Base-by-base conservation (phyloP, 1,284 basidiomycete genomes). In the Kalmanozyma brasiliensis region DNA sequence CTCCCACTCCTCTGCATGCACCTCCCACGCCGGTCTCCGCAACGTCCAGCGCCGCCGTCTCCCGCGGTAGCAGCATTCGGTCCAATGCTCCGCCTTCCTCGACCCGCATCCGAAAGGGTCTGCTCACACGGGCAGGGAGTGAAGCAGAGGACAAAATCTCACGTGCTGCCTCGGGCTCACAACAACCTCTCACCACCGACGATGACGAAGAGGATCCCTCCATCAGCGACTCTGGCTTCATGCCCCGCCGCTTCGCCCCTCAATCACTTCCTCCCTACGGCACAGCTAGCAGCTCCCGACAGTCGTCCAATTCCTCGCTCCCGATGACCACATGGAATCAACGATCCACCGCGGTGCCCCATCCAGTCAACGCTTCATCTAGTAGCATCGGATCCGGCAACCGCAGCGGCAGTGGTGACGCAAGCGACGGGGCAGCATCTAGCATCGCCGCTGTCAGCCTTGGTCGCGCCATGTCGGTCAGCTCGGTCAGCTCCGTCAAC, bases 391-490 rank as follows among this genome's bases (percentile, higher is more conserved):
- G 46, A 9, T 66, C 63, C 6, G 64, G 58, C 32, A 61, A 61
- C 29, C 57, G 58, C 24, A 70, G 67, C 14, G 67, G 73, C 13
- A 66, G 65, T 45, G 61, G 57, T 11, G 64, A 76, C 1, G 59
- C 60, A 8, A 74, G 58, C 45, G 72, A 76, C 29, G 69, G 66
- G 9, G 49, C 37, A 17, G 49, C 37, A 16, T 33, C 52, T 22
- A 60, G 62, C 36, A 26, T 49, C 6, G 52, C 60, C n/a, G 59
- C 56, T 23, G 53, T 66, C 46, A 62, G 59, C 40, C 51, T 81
- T 3, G 76, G 64, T 34, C 67, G 79, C 7, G 77, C 76, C 49
- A 75, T 73, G 57, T 81, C 79, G n/a, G 67, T 77, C 35, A 74
- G 72, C 45, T 76, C 73, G 10, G 74, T 78, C 20, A 78, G 76